phyloP scores from a whole-genome alignment of 257 asterid species.

The Nicotiana paniculata region DNA sequence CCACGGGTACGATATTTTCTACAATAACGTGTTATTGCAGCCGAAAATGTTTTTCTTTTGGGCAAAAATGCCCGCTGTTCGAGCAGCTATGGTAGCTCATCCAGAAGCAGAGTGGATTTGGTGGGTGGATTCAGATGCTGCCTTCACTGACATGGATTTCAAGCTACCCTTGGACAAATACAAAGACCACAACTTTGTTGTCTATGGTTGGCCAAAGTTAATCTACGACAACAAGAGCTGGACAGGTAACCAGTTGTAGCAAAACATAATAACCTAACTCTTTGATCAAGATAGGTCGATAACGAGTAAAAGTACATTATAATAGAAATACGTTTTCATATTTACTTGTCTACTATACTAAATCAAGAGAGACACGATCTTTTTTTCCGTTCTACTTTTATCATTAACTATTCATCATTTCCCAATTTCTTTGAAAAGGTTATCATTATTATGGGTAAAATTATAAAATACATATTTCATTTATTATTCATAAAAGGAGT shows the following conservation, averaged over 20 bases:
- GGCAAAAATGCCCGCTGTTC: slow-evolving; percentile 18
- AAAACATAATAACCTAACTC: too few species aligned
- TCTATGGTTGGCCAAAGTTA: slow-evolving; percentile 11
- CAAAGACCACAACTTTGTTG: slow-evolving; percentile 16
- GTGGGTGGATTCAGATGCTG: slow-evolving; percentile 28
- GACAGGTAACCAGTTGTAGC: neutral
- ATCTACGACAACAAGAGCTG: slow-evolving; percentile 18
- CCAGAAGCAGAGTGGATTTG: slow-evolving; percentile 31
- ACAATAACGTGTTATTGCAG: slow-evolving; percentile 13
- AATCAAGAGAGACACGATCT: too few species aligned
- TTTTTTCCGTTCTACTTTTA: too few species aligned
- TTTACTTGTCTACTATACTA: too few species aligned
- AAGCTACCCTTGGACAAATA: slow-evolving; percentile 12
- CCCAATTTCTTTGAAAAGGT: too few species aligned
- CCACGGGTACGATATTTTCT: slow-evolving; percentile 22
- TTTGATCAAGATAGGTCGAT: too few species aligned
- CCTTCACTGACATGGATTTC: slow-evolving; percentile 23
- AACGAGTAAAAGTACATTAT: too few species aligned
- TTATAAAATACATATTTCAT: too few species aligned
- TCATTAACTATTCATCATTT: too few species aligned
- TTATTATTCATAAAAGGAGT: too few species aligned
- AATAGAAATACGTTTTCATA: too few species aligned
- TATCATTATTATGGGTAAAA: too few species aligned
- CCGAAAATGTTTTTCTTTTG: slow-evolving; percentile 17
- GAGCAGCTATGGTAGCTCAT: slow-evolving; percentile 22